Evolutionary conservation across 805 yeast species (phyloP).

Genomic region (Deakozyma indianensis): DNA sequence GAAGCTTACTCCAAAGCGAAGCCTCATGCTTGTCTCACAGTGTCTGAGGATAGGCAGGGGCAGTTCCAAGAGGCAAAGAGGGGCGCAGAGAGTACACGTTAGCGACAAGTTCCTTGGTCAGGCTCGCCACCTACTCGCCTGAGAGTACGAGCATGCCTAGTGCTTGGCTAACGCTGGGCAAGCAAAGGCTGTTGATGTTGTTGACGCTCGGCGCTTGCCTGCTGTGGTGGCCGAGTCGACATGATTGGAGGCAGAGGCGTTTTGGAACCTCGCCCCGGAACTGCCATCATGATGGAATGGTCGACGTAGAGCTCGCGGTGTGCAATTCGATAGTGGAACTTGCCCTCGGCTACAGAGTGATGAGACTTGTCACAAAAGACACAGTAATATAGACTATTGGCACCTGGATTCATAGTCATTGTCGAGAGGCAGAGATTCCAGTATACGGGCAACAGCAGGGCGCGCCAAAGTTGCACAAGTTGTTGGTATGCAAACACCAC

Average conservation of each 20-base stretch:
- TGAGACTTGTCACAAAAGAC: constrained; percentile 1
- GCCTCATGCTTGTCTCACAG: too few species aligned
- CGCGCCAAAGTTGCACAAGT: neutral
- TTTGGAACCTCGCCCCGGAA: neutral
- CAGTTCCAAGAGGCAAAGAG: too few species aligned
- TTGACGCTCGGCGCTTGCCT: too few species aligned
- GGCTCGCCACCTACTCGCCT: too few species aligned
- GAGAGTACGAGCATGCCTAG: too few species aligned
- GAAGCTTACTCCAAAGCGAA: too few species aligned
- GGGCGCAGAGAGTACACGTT: too few species aligned
- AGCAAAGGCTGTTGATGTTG: neutral
- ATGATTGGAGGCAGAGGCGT: neutral
- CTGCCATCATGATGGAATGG: neutral
- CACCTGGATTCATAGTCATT: neutral
- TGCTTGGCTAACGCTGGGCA: too few species aligned
- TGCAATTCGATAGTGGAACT: neutral
- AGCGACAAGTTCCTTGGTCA: too few species aligned
- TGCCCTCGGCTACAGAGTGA: constrained; percentile 1
- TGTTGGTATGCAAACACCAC: too few species aligned
- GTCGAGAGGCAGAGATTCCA: neutral
- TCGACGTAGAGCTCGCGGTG: neutral
- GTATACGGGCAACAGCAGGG: neutral
- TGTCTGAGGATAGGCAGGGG: too few species aligned
- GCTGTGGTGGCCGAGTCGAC: neutral
- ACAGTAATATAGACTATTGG: neutral